Conservation (phyloP, 345 rosid species). For the Laguncularia racemosa region DNA sequence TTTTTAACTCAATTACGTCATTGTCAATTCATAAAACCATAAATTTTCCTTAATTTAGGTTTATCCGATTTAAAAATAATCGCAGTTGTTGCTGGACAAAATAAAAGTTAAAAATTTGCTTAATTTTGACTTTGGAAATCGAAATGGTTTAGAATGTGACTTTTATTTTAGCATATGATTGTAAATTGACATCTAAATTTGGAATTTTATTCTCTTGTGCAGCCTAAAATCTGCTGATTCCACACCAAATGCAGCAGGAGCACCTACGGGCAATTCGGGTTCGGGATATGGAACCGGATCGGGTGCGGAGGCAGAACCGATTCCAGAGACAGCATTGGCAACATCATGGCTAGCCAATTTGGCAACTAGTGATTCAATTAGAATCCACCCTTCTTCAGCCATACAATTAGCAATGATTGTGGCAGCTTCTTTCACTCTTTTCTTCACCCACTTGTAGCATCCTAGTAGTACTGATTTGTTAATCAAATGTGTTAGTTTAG, state of each 20-base stretch:
- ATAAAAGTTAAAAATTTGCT: too few relatives aligned
- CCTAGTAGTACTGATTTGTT: background rate
- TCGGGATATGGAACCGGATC: background rate
- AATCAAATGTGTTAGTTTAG: too few relatives aligned
- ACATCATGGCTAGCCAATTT: conserved; percentile 45
- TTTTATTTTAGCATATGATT: background rate
- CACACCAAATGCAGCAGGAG: conserved; percentile 9
- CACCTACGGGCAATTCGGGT: background rate
- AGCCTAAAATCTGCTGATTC: conserved; percentile 34
- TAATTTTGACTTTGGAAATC: background rate
- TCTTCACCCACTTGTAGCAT: conserved; percentile 3
- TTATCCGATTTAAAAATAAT: too few relatives aligned
- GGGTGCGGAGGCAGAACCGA: background rate
- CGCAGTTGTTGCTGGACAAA: too few relatives aligned
- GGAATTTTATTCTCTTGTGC: conserved; percentile 5
- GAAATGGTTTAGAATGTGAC: background rate
- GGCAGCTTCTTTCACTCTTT: conserved; percentile 18
- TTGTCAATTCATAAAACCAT: too few relatives aligned
- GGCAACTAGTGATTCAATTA: conserved; percentile 37
- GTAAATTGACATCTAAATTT: background rate
- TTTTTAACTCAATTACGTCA: too few relatives aligned
- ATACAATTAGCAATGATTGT: conserved; percentile 14
- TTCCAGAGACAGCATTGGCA: conserved; percentile 26
- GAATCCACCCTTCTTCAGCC: conserved; percentile 11
- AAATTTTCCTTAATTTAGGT: too few relatives aligned